These are phyloP conservation scores for Pelagomonas calceolata DNA, from an alignment of 108 stramenopile species.

Conservation along the genomic window DNA sequence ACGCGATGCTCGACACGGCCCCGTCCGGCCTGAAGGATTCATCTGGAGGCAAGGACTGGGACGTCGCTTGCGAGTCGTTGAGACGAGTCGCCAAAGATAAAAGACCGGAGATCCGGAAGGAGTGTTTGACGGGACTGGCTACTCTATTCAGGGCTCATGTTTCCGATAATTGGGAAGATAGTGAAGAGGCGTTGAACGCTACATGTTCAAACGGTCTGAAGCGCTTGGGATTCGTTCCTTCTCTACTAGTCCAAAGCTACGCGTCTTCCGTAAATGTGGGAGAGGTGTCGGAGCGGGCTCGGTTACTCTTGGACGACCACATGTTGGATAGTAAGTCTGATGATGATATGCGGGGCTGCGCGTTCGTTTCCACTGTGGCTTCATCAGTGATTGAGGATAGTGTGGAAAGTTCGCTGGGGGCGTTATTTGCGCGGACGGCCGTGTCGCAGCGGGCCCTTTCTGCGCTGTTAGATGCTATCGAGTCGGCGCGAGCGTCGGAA, in stretches of 20 bases:
- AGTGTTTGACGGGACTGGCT: not conserved
- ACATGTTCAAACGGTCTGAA: not conserved
- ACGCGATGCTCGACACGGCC: not conserved
- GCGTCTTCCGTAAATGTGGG: not conserved
- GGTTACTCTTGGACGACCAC: not conserved
- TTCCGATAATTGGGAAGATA: not conserved
- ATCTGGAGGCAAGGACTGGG: not conserved
- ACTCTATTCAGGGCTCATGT: not conserved
- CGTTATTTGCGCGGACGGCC: no score
- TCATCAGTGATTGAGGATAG: no score
- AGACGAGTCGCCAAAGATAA: not conserved
- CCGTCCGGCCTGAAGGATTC: not conserved
- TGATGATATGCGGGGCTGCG: no score
- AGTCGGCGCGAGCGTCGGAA: no score
- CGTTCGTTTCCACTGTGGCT: no score
- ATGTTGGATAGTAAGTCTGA: not conserved
- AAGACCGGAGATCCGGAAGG: not conserved
- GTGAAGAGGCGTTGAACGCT: not conserved
- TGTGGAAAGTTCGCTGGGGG: no score
- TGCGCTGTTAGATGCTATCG: no score
- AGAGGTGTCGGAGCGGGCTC: not conserved
- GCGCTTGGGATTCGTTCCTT: not conserved
- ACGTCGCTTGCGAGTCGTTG: not conserved
- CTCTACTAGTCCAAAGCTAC: not conserved
- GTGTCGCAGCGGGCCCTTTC: no score